phyloP scores from a whole-genome alignment of 164 flowering plant genomes.

The Vitis rotundifolia region DNA sequence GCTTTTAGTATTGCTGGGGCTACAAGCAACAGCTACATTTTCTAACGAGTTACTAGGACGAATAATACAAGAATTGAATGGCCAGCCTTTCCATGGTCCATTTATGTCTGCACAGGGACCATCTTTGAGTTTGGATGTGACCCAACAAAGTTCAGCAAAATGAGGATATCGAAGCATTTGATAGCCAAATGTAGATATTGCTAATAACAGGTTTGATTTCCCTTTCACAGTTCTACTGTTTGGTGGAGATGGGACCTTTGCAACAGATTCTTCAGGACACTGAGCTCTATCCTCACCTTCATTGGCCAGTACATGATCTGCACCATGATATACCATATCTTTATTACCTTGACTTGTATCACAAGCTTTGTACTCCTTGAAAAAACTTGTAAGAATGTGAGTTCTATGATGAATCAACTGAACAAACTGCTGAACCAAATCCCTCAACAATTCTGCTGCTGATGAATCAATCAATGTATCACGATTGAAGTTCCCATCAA shows the following conservation, averaged over 20 bases:
- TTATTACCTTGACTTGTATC: slow-evolving; percentile 16
- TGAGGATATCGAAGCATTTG: slow-evolving; percentile 91
- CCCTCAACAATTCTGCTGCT: slow-evolving; percentile 54
- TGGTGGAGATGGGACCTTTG: slow-evolving; percentile 22
- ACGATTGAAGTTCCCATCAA: slow-evolving; percentile 59
- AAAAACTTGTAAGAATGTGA: slow-evolving; percentile 29
- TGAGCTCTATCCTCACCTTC: slow-evolving; percentile 12
- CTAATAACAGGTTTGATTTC: slow-evolving; percentile 58
- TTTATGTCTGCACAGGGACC: slow-evolving; percentile 74
- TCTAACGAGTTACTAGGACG: slow-evolving; percentile 55
- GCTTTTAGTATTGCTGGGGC: slow-evolving; percentile 38
- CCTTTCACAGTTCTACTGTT: slow-evolving; percentile 45
- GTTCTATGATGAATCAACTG: slow-evolving; percentile 61
- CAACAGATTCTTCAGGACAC: slow-evolving; percentile 27
- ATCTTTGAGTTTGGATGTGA: slow-evolving; percentile 88
- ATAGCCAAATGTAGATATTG: slow-evolving; percentile 83
- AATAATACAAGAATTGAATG: slow-evolving; percentile 86
- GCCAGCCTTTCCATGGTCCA: slow-evolving; percentile 98
- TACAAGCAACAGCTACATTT: slow-evolving; percentile 32
- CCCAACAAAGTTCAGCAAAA: slow-evolving; percentile 98
- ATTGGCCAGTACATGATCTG: slow-evolving; percentile 18
- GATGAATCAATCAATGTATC: slow-evolving; percentile 53
- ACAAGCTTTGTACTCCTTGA: slow-evolving; percentile 18
- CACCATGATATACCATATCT: slow-evolving; percentile 8
- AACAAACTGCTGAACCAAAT: slow-evolving; percentile 57